Conservation (phyloP, 768 basidiomycete species). For the Collybia nuda region DNA sequence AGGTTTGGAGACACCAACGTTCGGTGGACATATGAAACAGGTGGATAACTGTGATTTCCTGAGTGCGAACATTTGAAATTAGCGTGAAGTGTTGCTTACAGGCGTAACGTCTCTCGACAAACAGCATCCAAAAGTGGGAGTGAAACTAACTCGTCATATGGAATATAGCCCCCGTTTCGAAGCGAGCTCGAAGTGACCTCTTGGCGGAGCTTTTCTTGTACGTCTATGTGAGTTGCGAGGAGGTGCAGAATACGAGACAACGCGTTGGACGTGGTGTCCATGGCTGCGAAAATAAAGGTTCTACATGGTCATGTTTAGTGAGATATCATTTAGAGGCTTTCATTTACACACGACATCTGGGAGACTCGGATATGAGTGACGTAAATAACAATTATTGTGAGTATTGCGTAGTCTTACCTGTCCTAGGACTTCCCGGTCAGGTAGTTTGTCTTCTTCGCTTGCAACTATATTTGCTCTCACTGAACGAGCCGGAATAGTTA, state of each 20-base stretch:
- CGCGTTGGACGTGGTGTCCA: slow-evolving; percentile 32
- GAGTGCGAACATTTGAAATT: background rate
- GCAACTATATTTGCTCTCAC: slow-evolving; percentile 30
- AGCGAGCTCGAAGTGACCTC: slow-evolving; percentile 21
- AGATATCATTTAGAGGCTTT: background rate
- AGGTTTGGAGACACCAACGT: slow-evolving; percentile 19
- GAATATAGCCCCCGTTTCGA: slow-evolving; percentile 11
- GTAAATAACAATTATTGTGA: background rate
- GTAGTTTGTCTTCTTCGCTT: slow-evolving; percentile 23
- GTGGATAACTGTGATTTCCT: slow-evolving; percentile 17
- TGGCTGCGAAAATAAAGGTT: slow-evolving; percentile 29
- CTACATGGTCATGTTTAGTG: slow-evolving; percentile 11
- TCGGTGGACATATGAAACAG: slow-evolving; percentile 13
- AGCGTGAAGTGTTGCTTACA: slow-evolving; percentile 16
- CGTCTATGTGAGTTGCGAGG: slow-evolving; percentile 26
- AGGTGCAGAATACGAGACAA: slow-evolving; percentile 26
- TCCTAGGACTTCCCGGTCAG: slow-evolving; percentile 27
- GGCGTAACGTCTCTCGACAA: slow-evolving; percentile 31
- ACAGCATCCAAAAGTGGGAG: slow-evolving; percentile 35
- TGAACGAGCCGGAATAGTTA: slow-evolving; percentile 1
- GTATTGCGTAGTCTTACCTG: slow-evolving; percentile 19
- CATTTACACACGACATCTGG: slow-evolving; percentile 14
- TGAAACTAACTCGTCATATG: slow-evolving; percentile 23
- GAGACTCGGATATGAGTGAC: background rate
- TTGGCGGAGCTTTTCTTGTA: slow-evolving; percentile 28